Base-by-base conservation (phyloP, 1,284 basidiomycete species). In the Pseudomicrostroma phylloplanum region DNA sequence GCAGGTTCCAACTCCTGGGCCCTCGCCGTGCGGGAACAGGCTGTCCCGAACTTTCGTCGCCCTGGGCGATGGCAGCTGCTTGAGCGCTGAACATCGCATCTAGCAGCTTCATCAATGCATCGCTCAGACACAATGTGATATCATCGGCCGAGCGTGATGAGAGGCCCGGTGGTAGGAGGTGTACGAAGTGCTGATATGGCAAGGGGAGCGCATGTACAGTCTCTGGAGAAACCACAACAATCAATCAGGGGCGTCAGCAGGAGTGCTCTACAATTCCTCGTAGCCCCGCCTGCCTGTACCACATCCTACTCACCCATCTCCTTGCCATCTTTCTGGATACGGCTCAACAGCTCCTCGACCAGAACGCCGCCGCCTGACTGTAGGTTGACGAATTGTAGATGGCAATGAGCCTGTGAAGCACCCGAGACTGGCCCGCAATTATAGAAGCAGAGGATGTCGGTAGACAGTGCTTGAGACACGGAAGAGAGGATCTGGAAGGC, bases 181-280 rank as follows among this genome's bases (percentile, higher is more conserved):
- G 68, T 6, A 76, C 74, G 66, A 76, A 79, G 60, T 79, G 77
- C 61, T 77, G 74, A 67, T 73, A 79, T 0, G 76, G 73, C 2
- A 76, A 43, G 0, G 74, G 73, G 0, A 79, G 61, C 2, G 72
- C 68, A 25, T 77, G 70, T 0, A 77, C 65, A 25, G 66, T 58
- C 1, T 69, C 68, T 61, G 63, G 12, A 19, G 11, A 11, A n/a
- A 53, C 13, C 30, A 36, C 30, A 36, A 36, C 4, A 36, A 36
- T 9, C 3, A 13, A 23, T 11, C 56, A 23, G 4, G 19, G 7
- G 30, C 8, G 43, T 43, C 48, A 39, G 4, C 9, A 9, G 30
- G 30, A 3, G 4, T 36, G 3, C 4, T 17, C 19, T 1, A 26
- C 15, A n/a, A 48, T 1, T 21, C 61, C 7, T 11, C n/a, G 56